Conservation (phyloP, 2,329 filamentous ascomycete species). For the Botrytis hyacinthi region DNA sequence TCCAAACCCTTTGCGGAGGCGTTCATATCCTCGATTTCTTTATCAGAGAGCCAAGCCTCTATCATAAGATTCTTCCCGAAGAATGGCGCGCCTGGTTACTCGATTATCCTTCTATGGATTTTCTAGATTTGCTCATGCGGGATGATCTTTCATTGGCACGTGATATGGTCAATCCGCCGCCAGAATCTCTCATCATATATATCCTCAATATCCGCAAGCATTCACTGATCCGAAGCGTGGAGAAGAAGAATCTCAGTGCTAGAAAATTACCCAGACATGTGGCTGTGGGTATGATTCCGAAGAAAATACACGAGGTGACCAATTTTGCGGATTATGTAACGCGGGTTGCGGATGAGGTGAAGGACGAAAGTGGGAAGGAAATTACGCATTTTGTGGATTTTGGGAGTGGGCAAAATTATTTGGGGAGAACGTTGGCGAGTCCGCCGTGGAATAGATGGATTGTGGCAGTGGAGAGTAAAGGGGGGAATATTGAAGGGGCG, state of each 20-base stretch:
- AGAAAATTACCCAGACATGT: conserved; percentile 66
- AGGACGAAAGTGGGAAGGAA: conserved; percentile 51
- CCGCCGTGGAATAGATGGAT: conserved; percentile 83
- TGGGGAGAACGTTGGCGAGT: conserved; percentile 82
- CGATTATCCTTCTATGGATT: conserved; percentile 65
- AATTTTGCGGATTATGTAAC: conserved; percentile 87
- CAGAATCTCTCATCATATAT: conserved; percentile 64
- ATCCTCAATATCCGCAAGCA: conserved; percentile 68
- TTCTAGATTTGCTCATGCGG: conserved; percentile 78
- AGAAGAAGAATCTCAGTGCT: conserved; percentile 40
- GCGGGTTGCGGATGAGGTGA: conserved; percentile 56
- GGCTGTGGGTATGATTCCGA: conserved; percentile 88
- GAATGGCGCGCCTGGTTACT: conserved; percentile 83
- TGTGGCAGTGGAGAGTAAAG: conserved; percentile 84
- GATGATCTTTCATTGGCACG: conserved; percentile 58
- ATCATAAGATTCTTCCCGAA: conserved; percentile 69
- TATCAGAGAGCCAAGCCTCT: conserved; percentile 79
- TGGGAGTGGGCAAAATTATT: conserved; percentile 94
- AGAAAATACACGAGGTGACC: conserved; percentile 91
- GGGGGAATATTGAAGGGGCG: conserved; percentile 83
- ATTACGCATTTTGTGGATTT: conserved; percentile 93
- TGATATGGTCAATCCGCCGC: conserved; percentile 26
- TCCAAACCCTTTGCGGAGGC: conserved; percentile 91
- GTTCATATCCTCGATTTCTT: conserved; percentile 97
- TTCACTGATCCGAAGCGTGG: conserved; percentile 56